phyloP scores from a whole-genome alignment of 805 yeast genomes.

The Isabelozyma gotoi region DNA sequence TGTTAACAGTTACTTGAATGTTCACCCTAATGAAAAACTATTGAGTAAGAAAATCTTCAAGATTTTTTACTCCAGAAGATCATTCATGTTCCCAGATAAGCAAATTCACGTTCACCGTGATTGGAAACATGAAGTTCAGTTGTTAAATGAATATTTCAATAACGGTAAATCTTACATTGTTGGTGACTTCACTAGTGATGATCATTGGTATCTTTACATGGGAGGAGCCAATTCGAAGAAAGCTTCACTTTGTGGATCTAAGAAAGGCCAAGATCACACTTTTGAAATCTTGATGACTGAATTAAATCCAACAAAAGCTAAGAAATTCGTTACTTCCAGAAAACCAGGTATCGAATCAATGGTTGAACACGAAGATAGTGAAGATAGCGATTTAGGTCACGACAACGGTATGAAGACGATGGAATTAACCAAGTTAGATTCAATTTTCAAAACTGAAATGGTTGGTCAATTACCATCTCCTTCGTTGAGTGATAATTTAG shows the following conservation, averaged over 20 bases:
- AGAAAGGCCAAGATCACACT: slow-evolving; percentile 58
- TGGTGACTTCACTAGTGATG: slow-evolving; percentile 70
- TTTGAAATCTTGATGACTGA: slow-evolving; percentile 92
- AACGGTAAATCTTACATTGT: slow-evolving; percentile 68
- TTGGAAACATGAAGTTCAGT: slow-evolving; percentile 79
- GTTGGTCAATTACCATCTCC: slow-evolving; percentile 34
- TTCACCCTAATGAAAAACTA: slow-evolving; percentile 21
- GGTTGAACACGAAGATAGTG: slow-evolving; percentile 35
- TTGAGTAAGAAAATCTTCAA: slow-evolving; percentile 48
- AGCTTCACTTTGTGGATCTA: background rate
- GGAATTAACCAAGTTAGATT: slow-evolving; percentile 58
- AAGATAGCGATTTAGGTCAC: slow-evolving; percentile 76
- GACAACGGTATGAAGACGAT: slow-evolving; percentile 71
- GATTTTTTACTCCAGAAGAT: slow-evolving; percentile 86
- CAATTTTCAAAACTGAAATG: slow-evolving; percentile 38
- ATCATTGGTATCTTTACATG: slow-evolving; percentile 88
- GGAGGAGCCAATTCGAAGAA: slow-evolving; percentile 41
- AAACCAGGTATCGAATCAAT: slow-evolving; percentile 40
- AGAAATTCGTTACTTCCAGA: slow-evolving; percentile 58
- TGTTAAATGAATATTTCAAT: slow-evolving; percentile 64
- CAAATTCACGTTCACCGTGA: slow-evolving; percentile 79
- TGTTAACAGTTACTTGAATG: slow-evolving; percentile 24
- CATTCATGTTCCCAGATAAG: slow-evolving; percentile 87
- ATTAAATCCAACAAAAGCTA: slow-evolving; percentile 55
- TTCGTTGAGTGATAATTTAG: slow-evolving; percentile 25